Conservation (phyloP, 2,329 filamentous ascomycete genomes). For the Arachnomyces sp. region DNA sequence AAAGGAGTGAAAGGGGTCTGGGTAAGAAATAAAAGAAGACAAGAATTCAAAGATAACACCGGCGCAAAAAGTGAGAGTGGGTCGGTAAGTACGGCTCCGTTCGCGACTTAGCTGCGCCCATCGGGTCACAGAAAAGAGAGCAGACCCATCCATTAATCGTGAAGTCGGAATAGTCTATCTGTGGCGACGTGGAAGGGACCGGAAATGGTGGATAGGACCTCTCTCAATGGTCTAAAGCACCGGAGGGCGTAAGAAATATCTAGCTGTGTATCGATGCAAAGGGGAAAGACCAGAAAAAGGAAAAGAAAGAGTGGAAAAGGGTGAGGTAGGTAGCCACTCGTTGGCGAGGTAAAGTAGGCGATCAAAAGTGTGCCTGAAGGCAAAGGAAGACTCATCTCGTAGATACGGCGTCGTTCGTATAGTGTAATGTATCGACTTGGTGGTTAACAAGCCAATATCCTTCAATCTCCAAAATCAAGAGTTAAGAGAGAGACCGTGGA, state of each 20-base stretch:
- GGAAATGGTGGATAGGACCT: no score
- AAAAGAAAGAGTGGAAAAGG: neutral
- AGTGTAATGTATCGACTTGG: neutral
- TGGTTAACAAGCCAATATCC: neutral
- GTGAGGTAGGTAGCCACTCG: neutral
- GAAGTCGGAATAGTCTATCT: slow-evolving; percentile 3
- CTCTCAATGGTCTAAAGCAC: no score
- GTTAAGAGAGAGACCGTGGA: slow-evolving; percentile 66
- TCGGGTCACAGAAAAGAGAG: neutral
- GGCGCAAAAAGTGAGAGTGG: neutral
- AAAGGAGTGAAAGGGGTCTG: no score
- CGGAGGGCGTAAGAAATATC: neutral
- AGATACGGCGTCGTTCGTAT: no score
- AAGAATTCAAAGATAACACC: slow-evolving; percentile 1
- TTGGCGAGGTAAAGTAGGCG: neutral
- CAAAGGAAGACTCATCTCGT: no score
- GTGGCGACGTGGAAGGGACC: neutral
- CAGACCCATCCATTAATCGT: slow-evolving; percentile 2
- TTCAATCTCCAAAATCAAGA: slow-evolving; percentile 28
- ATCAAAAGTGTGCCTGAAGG: neutral
- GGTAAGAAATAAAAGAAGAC: neutral
- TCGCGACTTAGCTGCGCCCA: no score
- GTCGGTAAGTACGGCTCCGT: neutral
- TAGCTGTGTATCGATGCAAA: slow-evolving; percentile 7
- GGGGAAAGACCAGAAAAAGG: neutral